Percentiles rank a stretch among this genome's conserved stretches.
phyloP scores from a whole-genome alignment of 1,139 yeast species.

The Suhomyces kunorum region DNA sequence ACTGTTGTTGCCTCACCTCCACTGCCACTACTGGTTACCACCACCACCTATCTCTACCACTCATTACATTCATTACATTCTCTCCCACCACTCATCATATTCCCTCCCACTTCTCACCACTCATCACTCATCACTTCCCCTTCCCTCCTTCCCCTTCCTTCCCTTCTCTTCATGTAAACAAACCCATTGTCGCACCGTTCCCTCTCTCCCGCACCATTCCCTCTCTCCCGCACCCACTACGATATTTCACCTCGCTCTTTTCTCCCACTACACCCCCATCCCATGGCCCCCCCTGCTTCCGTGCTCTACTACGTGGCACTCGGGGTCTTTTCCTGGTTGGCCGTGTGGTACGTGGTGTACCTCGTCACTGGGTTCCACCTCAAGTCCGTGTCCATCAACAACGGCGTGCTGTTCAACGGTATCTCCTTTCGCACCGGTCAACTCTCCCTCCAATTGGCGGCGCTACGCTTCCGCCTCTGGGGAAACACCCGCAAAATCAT shows the following conservation, averaged over 20 bases:
- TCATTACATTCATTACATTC: too few species aligned
- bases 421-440: conserved; percentile 23
- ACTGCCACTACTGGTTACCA: too few species aligned
- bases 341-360: conserved; percentile 32
- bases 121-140: background rate
- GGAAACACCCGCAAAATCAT: conserved; percentile 40
- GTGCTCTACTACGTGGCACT: conserved; percentile 8
- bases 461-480: conserved; percentile 42
- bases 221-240: background rate
- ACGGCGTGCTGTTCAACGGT: conserved; percentile 43
- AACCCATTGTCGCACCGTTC: too few species aligned
- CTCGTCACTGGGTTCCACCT: conserved; percentile 37
- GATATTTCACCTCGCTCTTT: too few species aligned
- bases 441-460: conserved; percentile 21
- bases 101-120: background rate
- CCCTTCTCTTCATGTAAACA: too few species aligned
- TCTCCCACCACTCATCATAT: too few species aligned
- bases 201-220: background rate
- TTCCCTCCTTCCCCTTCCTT: background rate
- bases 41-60: too few species aligned
- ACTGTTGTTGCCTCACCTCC: too few species aligned
- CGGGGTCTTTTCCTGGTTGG: conserved; percentile 23
- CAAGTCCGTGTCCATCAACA: conserved; percentile 36
- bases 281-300: conserved; percentile 3
- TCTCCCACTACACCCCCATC: background rate